These are phyloP conservation scores for Stagonosporopsis cucurbitacearum DNA, from an alignment of 2,329 filamentous ascomycete species.

Conservation along the genomic window DNA sequence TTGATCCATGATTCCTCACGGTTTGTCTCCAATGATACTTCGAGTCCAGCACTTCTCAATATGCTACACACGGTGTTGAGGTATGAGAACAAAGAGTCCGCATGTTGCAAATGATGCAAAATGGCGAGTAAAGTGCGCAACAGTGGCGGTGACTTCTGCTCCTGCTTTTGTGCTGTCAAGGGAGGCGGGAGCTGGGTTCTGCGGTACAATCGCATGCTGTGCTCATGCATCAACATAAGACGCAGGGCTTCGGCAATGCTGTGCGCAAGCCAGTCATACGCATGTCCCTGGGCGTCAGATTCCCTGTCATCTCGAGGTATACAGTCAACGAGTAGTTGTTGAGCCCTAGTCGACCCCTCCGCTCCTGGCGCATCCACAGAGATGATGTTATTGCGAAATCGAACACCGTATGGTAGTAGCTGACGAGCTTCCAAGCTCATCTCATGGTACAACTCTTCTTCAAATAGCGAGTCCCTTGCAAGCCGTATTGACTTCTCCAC, in stretches of 20 bases:
- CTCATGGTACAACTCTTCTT: slow-evolving; percentile 90
- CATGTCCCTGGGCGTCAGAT: slow-evolving; percentile 25
- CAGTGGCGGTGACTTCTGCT: slow-evolving; percentile 61
- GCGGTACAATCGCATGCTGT: slow-evolving; percentile 74
- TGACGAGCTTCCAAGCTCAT: slow-evolving; percentile 80
- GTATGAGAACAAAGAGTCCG: slow-evolving; percentile 47
- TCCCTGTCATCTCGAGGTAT: slow-evolving; percentile 63
- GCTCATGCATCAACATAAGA: slow-evolving; percentile 78
- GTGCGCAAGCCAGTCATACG: slow-evolving; percentile 63
- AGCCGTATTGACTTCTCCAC: slow-evolving; percentile 74
- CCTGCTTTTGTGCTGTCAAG: slow-evolving; percentile 57
- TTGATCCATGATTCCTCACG: slow-evolving; percentile 38
- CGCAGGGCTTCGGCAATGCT: slow-evolving; percentile 71
- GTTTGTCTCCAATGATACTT: slow-evolving; percentile 33
- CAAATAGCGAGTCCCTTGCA: slow-evolving; percentile 79
- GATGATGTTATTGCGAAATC: slow-evolving; percentile 60
- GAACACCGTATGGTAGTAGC: slow-evolving; percentile 73
- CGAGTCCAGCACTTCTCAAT: slow-evolving; percentile 39
- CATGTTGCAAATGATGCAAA: slow-evolving; percentile 56
- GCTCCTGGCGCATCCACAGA: slow-evolving; percentile 34
- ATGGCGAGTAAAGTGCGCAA: slow-evolving; percentile 64
- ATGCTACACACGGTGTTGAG: slow-evolving; percentile 31
- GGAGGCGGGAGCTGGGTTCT: slow-evolving; percentile 70
- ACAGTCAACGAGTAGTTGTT: slow-evolving; percentile 70
- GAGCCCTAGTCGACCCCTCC: slow-evolving; percentile 53